Conservation (phyloP, 2,329 filamentous ascomycete genomes). For the Epichloe sylvatica region DNA sequence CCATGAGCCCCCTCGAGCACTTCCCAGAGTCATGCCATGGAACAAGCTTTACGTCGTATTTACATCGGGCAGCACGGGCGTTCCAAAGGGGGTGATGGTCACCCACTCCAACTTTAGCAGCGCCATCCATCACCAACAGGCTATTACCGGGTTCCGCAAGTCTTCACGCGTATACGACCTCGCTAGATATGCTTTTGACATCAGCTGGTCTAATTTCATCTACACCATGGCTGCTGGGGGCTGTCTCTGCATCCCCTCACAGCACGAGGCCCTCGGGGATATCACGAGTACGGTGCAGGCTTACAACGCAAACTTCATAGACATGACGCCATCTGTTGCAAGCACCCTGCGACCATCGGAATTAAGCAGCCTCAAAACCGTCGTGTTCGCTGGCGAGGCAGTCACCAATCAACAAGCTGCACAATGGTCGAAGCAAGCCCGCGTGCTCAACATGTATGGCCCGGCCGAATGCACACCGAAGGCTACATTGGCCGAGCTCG, state of each 20-base stretch:
- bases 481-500: conserved; percentile 1
- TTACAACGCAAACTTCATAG: conserved; percentile 1
- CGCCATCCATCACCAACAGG: conserved; percentile 6
- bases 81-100: conserved; percentile 11
- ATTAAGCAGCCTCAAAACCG: background rate
- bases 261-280: background rate
- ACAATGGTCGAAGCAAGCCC: conserved; percentile 10
- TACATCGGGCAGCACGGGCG: conserved; percentile 7
- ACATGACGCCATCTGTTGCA: conserved; percentile 4
- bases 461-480: conserved; percentile 7
- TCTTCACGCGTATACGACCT: conserved; percentile 25
- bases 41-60: conserved; percentile 6
- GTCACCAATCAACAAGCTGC: conserved; percentile 1
- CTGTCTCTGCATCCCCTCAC: conserved; percentile 34
- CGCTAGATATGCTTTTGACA: conserved; percentile 36
- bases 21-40: background rate
- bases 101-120: conserved; percentile 7
- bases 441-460: conserved; percentile 7
- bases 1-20: background rate
- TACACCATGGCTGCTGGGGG: conserved; percentile 34
- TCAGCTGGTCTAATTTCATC: conserved; percentile 35
- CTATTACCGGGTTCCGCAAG: conserved; percentile 5
- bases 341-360: background rate
- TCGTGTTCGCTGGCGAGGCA: conserved; percentile 3
- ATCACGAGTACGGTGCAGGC: background rate